Evolutionary conservation across 495 filamentous ascomycete species (phyloP), one percentile per base, ranked within the genome.

Genomic region (Aspergillus nidulans): DNA sequence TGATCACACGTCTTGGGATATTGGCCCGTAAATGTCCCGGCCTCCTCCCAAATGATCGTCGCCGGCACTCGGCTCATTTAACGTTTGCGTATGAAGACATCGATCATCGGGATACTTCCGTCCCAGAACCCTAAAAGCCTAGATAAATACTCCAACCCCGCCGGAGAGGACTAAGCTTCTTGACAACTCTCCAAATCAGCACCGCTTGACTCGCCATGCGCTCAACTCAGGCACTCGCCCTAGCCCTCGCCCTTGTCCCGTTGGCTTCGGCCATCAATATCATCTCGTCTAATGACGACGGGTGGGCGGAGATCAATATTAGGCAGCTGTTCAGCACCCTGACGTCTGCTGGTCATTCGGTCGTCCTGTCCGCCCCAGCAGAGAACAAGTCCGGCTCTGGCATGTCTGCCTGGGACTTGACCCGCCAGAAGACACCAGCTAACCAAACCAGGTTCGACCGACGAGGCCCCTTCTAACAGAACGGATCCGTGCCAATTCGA

Each of bases 231-330:
- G 28, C 58, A 4, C 48, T 65, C 10, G 38, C 52, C 6, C 52
- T 62, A 1, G 38, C 58, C 8, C 49, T 65, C 13, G 40, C 53
- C 7, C 47, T 60, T 4, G 43, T 63, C 8, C 57, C 63, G 15
- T 49, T 65, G 30, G 47, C 63, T 20, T 56, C 63, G 1, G 78
- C 72, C 19, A 67, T 77, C 25, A 84, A 83, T 54, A 81, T 86
- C 58, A 65, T 89, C 45, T 82, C 82, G 24, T 81, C 80, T 46
- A 88, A 89, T 60, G 85, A 88, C 57, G 85, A 89, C 69, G 85
- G 85, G 19, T 89, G 85, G 85, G 85, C 84, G 3, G 85, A 86
- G 61, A 77, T 75, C 15, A 87, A 89, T 57, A 73, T 84, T 28
- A 77, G 85, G 15, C 67, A 71, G 1, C 68, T 87, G 40, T 81